phyloP scores from a whole-genome alignment of 305 asterid species.

The Rubia tinctorum region DNA sequence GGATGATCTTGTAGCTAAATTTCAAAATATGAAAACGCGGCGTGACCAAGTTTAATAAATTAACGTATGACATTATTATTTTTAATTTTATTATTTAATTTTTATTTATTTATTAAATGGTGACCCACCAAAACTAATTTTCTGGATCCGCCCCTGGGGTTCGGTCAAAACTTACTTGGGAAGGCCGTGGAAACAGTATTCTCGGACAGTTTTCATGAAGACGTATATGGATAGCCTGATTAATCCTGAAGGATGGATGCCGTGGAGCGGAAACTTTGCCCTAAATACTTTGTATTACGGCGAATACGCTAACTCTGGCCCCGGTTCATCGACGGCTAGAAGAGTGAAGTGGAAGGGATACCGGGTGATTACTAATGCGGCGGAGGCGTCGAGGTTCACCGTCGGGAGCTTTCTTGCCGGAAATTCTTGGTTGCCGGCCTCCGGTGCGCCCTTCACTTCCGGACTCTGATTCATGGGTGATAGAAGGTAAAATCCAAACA shows the following conservation, averaged over 20 bases:
- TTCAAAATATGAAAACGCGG: no score
- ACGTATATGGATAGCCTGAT: constrained; percentile 1
- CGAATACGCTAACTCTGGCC: constrained; percentile 2
- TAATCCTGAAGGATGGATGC: background rate
- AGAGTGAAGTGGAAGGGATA: constrained; percentile 10
- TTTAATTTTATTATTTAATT: no score
- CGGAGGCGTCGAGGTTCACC: constrained; percentile 5
- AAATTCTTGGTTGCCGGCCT: constrained; percentile 42
- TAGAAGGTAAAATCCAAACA: no score
- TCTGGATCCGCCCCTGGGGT: no score
- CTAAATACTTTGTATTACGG: background rate
- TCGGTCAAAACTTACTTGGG: constrained; percentile 3
- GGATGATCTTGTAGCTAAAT: no score
- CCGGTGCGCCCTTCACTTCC: constrained; percentile 62
- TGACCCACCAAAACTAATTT: no score
- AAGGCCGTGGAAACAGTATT: constrained; percentile 7
- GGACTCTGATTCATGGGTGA: constrained; percentile 53
- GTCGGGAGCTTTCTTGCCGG: constrained; percentile 4
- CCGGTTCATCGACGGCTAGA: constrained; percentile 4
- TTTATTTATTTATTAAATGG: no score
- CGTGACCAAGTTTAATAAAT: no score
- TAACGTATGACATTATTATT: no score
- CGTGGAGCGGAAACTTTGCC: constrained; percentile 10
- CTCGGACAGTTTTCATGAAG: constrained; percentile 6
- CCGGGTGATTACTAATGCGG: constrained; percentile 1